Evolutionary conservation across 208 protist species (phyloP).

Genomic region (Perkinsela sp.): DNA sequence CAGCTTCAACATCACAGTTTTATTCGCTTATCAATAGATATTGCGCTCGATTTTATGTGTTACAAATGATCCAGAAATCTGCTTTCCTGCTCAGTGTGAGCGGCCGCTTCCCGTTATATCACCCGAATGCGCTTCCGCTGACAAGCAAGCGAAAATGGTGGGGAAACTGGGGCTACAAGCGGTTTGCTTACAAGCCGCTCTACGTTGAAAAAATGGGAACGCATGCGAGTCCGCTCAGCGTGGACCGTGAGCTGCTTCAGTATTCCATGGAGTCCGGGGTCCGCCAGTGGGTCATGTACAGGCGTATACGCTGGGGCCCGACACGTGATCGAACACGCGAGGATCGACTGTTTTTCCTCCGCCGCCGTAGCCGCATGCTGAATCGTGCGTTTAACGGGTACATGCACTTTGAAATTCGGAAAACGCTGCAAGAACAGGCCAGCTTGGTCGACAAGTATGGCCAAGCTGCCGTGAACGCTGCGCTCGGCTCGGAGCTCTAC

Average conservation of each 20-base stretch:
- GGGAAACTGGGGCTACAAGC: not conserved
- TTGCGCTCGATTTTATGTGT: too few species aligned
- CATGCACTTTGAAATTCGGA: not conserved
- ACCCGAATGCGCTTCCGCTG: not conserved
- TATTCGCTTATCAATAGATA: too few species aligned
- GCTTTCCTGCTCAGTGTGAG: too few species aligned
- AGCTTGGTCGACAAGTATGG: not conserved
- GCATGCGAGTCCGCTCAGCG: not conserved
- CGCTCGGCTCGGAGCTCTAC: not conserved
- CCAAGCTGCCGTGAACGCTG: not conserved
- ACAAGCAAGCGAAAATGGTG: not conserved
- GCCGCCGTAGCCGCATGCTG: not conserved
- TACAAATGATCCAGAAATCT: too few species aligned
- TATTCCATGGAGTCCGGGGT: not conserved
- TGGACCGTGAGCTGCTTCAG: not conserved
- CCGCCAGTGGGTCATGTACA: not conserved
- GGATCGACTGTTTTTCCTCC: not conserved
- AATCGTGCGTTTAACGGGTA: not conserved
- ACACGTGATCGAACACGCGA: not conserved
- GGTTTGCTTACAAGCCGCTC: not conserved
- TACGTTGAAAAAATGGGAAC: not conserved
- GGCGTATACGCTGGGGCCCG: not conserved
- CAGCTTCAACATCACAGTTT: too few species aligned
- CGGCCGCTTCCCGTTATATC: not conserved
- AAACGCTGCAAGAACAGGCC: not conserved